A percentile compares a stretch with the other conserved stretches of the same genome.
Evolutionary conservation across 345 rosid species (phyloP).

Genomic region (Iberis pinnata): DNA sequence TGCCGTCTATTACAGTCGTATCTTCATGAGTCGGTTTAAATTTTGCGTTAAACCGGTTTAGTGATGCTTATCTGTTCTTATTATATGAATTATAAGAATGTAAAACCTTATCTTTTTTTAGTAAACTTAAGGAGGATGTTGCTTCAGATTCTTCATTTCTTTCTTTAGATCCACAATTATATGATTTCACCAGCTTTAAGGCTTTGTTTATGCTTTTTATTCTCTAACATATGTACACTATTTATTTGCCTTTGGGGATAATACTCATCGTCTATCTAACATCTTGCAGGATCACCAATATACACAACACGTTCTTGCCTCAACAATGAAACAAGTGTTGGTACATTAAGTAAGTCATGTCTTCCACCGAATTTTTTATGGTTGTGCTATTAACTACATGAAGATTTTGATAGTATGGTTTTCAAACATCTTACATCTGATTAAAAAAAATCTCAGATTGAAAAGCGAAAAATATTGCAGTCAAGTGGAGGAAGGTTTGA

Average conservation of each 20-base stretch:
- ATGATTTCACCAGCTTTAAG: conserved; percentile 67
- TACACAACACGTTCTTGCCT: too few species aligned
- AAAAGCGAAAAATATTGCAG: conserved; percentile 74
- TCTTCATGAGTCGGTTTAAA: conserved; percentile 99
- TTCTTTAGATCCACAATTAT: conserved; percentile 65
- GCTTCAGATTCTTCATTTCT: conserved; percentile 45
- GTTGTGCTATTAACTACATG: too few species aligned
- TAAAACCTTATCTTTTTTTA: conserved; percentile 39
- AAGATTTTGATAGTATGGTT: too few species aligned
- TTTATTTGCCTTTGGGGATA: neutral
- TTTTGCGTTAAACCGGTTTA: too few species aligned
- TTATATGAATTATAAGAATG: conserved; percentile 58
- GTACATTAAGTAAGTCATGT: too few species aligned
- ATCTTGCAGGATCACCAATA: conserved; percentile 52
- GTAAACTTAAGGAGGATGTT: conserved; percentile 39
- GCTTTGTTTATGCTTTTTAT: conserved; percentile 34
- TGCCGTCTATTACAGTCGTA: conserved; percentile 51
- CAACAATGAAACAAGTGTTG: too few species aligned
- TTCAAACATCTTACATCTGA: too few species aligned
- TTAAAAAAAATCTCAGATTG: conserved; percentile 48
- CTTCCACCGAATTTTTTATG: too few species aligned
- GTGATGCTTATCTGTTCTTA: conserved; percentile 66
- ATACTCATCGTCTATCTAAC: conserved; percentile 26
- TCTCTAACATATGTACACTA: conserved; percentile 11
- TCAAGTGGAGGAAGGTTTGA: conserved; percentile 44